Conservation (phyloP, 2,329 filamentous ascomycete species). For the Penicillium paneum region DNA sequence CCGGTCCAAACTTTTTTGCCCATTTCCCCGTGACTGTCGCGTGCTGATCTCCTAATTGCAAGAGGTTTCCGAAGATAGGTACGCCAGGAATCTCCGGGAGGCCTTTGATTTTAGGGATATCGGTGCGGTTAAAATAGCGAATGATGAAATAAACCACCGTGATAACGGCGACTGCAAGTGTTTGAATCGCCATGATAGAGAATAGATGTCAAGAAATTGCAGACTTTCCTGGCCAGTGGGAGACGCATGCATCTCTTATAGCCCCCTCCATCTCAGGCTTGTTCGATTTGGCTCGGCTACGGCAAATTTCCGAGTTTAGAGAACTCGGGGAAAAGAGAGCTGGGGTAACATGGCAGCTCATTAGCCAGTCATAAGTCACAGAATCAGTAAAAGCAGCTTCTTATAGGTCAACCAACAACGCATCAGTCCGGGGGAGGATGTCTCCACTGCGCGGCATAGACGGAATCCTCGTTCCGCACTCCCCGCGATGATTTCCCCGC, state of each 20-base stretch:
- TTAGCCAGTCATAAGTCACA: not conserved
- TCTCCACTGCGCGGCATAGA: not conserved
- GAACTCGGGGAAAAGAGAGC: not conserved
- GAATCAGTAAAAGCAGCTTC: not conserved
- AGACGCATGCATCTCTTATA: slow-evolving; percentile 13
- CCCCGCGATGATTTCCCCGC: slow-evolving; percentile 6
- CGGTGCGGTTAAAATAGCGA: slow-evolving; percentile 50
- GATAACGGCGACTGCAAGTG: slow-evolving; percentile 32
- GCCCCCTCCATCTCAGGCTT: not conserved
- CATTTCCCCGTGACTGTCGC: slow-evolving; percentile 55
- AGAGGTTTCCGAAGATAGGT: slow-evolving; percentile 61
- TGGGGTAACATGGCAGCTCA: not conserved
- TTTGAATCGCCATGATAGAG: slow-evolving; percentile 32
- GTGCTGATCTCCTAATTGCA: slow-evolving; percentile 59
- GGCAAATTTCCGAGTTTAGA: slow-evolving; percentile 6
- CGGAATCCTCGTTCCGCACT: slow-evolving; percentile 12
- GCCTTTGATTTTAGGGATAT: slow-evolving; percentile 59
- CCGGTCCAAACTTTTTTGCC: slow-evolving; percentile 60
- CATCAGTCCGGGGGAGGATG: not conserved
- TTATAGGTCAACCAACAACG: not conserved
- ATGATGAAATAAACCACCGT: slow-evolving; percentile 41
- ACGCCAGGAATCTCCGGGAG: slow-evolving; percentile 61
- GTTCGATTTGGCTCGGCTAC: not conserved
- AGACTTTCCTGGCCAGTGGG: not conserved
- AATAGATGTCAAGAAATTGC: not conserved